These are phyloP conservation scores for Umbellularia californica DNA, from an alignment of 164 flowering plant genomes.

Conservation along the genomic window DNA sequence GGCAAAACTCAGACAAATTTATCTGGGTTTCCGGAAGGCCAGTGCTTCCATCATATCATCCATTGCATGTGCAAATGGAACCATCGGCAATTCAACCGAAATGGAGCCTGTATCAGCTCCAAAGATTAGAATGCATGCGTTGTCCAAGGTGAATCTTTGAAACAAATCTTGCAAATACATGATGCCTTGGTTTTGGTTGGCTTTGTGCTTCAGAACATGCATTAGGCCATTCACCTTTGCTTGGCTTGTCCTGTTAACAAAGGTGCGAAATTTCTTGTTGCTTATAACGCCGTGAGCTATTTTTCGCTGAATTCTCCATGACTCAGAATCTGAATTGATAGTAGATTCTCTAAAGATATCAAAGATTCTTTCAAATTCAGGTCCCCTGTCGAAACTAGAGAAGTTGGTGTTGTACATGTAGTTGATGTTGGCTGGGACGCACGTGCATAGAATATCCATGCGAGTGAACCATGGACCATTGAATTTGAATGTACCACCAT, in stretches of 20 bases:
- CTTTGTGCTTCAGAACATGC: conserved; percentile 12
- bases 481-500: conserved; percentile 15
- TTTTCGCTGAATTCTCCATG: conserved; percentile 17
- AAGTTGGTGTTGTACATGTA: conserved; percentile 31
- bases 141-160: conserved; percentile 27
- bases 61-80: conserved; percentile 23
- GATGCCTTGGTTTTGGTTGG: background rate
- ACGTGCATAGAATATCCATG: conserved; percentile 22
- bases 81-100: conserved; percentile 12
- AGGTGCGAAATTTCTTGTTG: conserved; percentile 3
- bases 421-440: conserved; percentile 28
- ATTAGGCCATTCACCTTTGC: conserved; percentile 5
- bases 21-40: conserved; percentile 19
- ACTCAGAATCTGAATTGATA: conserved; percentile 25
- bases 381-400: conserved; percentile 37
- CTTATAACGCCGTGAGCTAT: conserved; percentile 2
- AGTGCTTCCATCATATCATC: conserved; percentile 21
- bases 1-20: too few relatives aligned
- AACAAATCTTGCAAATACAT: conserved; percentile 31
- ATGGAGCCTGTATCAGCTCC: conserved; percentile 15
- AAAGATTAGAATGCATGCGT: conserved; percentile 10
- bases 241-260: background rate
- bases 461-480: conserved; percentile 25
- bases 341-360: conserved; percentile 45
- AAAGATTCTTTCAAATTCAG: conserved; percentile 28